These are phyloP conservation scores for Eutypella sp. DNA, from an alignment of 2,329 filamentous ascomycete species.

Conservation along the genomic window DNA sequence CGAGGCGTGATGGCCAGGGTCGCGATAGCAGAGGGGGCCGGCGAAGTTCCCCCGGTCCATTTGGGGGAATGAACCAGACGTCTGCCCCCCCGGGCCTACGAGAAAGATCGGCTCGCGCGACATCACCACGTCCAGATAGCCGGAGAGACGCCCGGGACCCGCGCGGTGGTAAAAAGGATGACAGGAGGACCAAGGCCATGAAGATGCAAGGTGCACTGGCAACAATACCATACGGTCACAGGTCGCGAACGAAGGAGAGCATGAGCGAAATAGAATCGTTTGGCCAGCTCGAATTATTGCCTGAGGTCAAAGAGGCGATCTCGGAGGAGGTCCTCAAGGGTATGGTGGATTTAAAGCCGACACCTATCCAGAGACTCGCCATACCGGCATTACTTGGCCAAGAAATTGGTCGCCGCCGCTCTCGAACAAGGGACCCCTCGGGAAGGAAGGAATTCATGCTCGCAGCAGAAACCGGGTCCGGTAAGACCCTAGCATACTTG, in stretches of 20 bases:
- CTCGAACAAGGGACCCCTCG: conserved; percentile 24
- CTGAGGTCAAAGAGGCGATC: conserved; percentile 66
- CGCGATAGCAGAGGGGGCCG: conserved; percentile 32
- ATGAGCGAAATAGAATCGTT: conserved; percentile 69
- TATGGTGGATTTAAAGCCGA: conserved; percentile 72
- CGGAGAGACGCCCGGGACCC: conserved; percentile 10
- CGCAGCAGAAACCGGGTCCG: conserved; percentile 93
- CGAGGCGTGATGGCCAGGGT: conserved; percentile 24
- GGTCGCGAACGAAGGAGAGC: conserved; percentile 32
- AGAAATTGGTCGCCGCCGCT: conserved; percentile 32
- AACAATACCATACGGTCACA: conserved; percentile 69
- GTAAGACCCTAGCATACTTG: conserved; percentile 92
- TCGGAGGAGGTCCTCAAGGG: conserved; percentile 67
- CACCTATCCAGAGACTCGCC: conserved; percentile 82
- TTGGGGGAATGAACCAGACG: conserved; percentile 52
- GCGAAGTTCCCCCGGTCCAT: conserved; percentile 42
- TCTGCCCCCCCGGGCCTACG: conserved; percentile 34
- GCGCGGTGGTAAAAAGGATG: conserved; percentile 38
- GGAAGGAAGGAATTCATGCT: conserved; percentile 63
- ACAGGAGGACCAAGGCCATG: conserved; percentile 68
- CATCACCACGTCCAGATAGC: conserved; percentile 8
- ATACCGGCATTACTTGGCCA: conserved; percentile 74
- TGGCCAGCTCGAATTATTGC: conserved; percentile 72
- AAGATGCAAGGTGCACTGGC: conserved; percentile 87
- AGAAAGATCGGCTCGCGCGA: conserved; percentile 8